Base-by-base conservation (phyloP, 495 filamentous ascomycete genomes). In the Lasiosphaeria hispida region DNA sequence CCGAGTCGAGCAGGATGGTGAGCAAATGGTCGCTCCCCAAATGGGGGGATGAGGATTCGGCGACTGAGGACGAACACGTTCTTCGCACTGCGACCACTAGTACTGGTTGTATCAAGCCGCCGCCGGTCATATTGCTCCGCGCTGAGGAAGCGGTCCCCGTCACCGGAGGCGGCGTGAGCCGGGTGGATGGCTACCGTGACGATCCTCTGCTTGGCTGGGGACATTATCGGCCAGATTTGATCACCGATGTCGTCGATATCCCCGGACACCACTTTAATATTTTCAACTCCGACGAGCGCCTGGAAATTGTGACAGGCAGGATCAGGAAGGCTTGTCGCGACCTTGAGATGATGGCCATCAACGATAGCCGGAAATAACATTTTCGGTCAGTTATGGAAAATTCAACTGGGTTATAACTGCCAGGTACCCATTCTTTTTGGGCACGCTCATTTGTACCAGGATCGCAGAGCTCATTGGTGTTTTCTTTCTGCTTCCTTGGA, bases 191-290 rank as follows among this genome's bases (percentile, higher is more conserved):
- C 13, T 39, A 59, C 5, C 63, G 77, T 0, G 37, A 60, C 0
- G 70, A 71, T 35, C 55, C 23, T 1, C n/a, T 56, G 13, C 60
- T 80, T 0, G 77, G 77, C 5, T 80, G 77, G 77, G 69, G 63
- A 3, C 33, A 48, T 5, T 77, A 79, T 38, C 50, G 67, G 1
- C 60, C 61, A 15, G 57, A 57, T 1, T 61, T 77, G 44, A 71
- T 80, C 34, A 63, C 51, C 23, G 55, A 70, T 7, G 60, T 79
- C 2, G 45, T 73, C 13, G 69, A 75, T 2, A 55, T 79, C 2
- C 68, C 74, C 0, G 73, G 74, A 0, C 70, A 80, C 44, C 77
- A 80, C 50, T 80, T 73, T 53, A 72, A 64, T 44, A 68, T 80
- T 33, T 80, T 79, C 33, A 41, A 56, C 4, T 48, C 53, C 0